Evolutionary conservation across 495 filamentous ascomycete genomes (phyloP).

Genomic region (Coniosporium apollinis): DNA sequence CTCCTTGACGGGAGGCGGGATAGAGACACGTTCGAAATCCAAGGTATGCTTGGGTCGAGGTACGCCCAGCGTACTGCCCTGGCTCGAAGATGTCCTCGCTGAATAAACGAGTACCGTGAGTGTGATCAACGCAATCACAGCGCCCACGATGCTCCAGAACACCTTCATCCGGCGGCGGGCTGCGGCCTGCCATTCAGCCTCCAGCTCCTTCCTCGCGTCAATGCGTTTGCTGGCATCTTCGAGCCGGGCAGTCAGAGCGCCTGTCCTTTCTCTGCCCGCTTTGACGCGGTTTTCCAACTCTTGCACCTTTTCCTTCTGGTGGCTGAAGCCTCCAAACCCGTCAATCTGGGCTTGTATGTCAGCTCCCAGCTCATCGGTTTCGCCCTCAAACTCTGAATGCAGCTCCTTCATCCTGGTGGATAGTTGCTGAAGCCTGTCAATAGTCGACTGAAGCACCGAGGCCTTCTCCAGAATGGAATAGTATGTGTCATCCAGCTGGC

Average conservation of each 20-base stretch:
- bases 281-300: conserved; percentile 49
- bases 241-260: conserved; percentile 46
- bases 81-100: not conserved
- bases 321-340: conserved; percentile 46
- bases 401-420: conserved; percentile 43
- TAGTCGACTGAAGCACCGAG: conserved; percentile 46
- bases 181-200: conserved; percentile 51
- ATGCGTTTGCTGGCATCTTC: conserved; percentile 46
- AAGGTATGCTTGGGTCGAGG: not conserved
- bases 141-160: not conserved
- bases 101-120: not conserved
- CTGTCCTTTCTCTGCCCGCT: conserved; percentile 43
- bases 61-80: not conserved
- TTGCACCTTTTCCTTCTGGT: conserved; percentile 50
- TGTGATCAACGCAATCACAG: not conserved
- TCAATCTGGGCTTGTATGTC: conserved; percentile 52
- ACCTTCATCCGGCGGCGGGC: not conserved
- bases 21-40: not conserved
- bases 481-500: conserved; percentile 71
- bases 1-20: not conserved
- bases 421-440: conserved; percentile 53
- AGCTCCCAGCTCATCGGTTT: conserved; percentile 39
- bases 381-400: conserved; percentile 42
- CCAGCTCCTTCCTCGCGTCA: conserved; percentile 52
- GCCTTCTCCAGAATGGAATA: conserved; percentile 70